Evolutionary conservation across 1,284 basidiomycete species (phyloP).

Genomic region (Erythrobasidium hasegawianum): DNA sequence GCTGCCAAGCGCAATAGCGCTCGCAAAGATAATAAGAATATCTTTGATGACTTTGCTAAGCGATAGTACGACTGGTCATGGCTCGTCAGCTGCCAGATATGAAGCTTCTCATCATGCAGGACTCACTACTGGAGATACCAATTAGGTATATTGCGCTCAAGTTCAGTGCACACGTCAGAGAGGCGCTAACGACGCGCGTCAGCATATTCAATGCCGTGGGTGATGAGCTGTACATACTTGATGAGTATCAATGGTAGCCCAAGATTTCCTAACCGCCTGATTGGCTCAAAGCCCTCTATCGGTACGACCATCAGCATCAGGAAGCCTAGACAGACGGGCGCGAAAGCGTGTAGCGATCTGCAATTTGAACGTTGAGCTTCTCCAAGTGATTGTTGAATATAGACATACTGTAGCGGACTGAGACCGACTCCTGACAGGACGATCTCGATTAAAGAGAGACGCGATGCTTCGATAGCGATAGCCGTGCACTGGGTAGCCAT

Average conservation of each 20-base stretch:
- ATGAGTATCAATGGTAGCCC: conserved; percentile 31
- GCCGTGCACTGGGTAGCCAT: conserved; percentile 32
- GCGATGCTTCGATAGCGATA: conserved; percentile 41
- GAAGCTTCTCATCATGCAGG: conserved; percentile 27
- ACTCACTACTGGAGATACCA: conserved; percentile 35
- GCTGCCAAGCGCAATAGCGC: background rate
- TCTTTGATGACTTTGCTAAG: conserved; percentile 39
- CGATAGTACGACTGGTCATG: conserved; percentile 27
- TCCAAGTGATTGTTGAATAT: background rate
- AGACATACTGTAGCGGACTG: conserved; percentile 7
- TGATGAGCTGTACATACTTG: background rate
- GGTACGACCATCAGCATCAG: conserved; percentile 35
- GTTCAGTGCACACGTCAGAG: conserved; percentile 41
- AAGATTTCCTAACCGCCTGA: conserved; percentile 34
- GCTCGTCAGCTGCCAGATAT: no score
- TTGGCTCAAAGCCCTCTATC: conserved; percentile 38
- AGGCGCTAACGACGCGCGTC: conserved; percentile 24
- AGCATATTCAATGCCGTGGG: background rate
- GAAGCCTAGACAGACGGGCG: conserved; percentile 13
- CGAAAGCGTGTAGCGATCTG: conserved; percentile 12
- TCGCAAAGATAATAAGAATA: conserved; percentile 10
- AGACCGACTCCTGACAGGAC: conserved; percentile 35
- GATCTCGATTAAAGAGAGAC: conserved; percentile 43
- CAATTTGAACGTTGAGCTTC: no score
- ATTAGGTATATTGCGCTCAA: conserved; percentile 39